Conservation (phyloP, 108 stramenopile genomes). For the Craspedostauros australis region DNA sequence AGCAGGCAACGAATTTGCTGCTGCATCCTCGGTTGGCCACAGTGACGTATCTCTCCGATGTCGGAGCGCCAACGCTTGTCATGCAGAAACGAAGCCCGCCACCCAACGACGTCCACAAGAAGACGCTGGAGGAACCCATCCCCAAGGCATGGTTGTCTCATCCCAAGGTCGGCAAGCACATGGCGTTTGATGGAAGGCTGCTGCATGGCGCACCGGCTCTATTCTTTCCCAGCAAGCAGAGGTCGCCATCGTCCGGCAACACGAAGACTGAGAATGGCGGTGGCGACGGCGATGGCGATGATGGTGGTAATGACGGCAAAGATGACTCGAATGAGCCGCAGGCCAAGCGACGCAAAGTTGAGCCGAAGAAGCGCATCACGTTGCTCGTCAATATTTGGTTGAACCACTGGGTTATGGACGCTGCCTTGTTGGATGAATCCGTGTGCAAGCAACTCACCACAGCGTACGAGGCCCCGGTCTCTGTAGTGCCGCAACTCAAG, state of each 20-base stretch:
- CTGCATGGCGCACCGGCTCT: constrained; percentile 87
- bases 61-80: constrained; percentile 81
- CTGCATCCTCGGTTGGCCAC: constrained; percentile 83
- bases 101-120: constrained; percentile 46
- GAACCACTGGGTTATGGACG: constrained; percentile 80
- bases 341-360: constrained; percentile 12
- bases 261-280: neutral
- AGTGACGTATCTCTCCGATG: constrained; percentile 79
- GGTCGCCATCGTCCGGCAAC: too few relatives aligned
- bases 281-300: neutral
- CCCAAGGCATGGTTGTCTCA: constrained; percentile 64
- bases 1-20: constrained; percentile 50
- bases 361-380: constrained; percentile 53
- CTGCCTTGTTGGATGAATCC: constrained; percentile 68
- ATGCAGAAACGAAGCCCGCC: constrained; percentile 53
- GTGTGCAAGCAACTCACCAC: constrained; percentile 49
- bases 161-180: constrained; percentile 78
- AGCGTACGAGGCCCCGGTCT: constrained; percentile 26
- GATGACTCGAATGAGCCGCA: constrained; percentile 16
- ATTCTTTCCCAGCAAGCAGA: constrained; percentile 53
- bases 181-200: constrained; percentile 83
- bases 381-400: constrained; percentile 91
- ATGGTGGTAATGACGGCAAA: too few relatives aligned
- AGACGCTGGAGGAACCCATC: constrained; percentile 54
- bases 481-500: too few relatives aligned